These are phyloP conservation scores for Syzygium jambos DNA, from an alignment of 345 rosid genomes.

Conservation along the genomic window DNA sequence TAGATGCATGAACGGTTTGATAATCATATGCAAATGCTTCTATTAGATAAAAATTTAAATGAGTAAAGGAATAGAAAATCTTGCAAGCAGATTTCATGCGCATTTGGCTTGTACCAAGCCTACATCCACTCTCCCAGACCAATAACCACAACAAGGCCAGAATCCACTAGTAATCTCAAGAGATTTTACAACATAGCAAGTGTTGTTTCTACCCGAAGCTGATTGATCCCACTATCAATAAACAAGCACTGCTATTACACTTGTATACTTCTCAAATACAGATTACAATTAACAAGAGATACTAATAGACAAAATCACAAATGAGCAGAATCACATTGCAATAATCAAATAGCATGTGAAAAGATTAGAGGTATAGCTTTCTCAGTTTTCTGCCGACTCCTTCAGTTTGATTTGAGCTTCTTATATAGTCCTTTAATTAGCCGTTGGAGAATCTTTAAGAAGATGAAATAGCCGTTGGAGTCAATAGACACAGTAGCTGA, in stretches of 20 bases:
- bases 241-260: background rate
- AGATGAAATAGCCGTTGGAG: background rate
- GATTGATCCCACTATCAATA: background rate
- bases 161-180: background rate
- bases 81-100: background rate
- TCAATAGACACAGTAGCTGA: background rate
- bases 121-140: too few species aligned
- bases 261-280: background rate
- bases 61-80: background rate
- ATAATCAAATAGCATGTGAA: background rate
- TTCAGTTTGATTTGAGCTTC: background rate
- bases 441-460: background rate
- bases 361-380: background rate
- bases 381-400: background rate
- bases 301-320: background rate
- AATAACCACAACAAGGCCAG: background rate
- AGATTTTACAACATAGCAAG: accelerated
- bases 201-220: accelerated
- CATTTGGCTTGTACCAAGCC: background rate
- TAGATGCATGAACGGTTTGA: background rate
- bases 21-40: background rate
- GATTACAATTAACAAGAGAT: background rate
- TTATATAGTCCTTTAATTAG: background rate
- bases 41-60: background rate
- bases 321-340: accelerated